Percentiles rank a stretch among this genome's conserved stretches.
Conservation (phyloP, 2,329 filamentous ascomycete species). For the Phyllosticta capitalensis region DNA sequence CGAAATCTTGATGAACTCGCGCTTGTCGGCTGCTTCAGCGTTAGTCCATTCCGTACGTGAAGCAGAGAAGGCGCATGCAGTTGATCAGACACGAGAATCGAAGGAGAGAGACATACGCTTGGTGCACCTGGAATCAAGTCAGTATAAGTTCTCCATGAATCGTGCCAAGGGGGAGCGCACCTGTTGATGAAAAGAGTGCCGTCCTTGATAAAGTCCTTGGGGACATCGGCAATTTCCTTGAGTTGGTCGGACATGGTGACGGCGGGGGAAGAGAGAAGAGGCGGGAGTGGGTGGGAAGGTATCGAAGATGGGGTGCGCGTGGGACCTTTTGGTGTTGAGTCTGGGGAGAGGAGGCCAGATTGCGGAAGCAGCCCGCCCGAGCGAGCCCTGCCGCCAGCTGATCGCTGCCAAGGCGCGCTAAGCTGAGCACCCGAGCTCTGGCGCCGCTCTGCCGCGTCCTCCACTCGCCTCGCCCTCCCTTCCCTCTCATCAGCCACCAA, state of each 20-base stretch:
- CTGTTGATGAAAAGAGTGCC: slow-evolving; percentile 41
- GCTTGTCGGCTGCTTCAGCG: slow-evolving; percentile 20
- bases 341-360: slow-evolving; percentile 10
- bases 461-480: slow-evolving; percentile 7
- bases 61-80: too few species aligned
- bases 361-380: too few species aligned
- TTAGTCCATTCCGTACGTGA: not conserved
- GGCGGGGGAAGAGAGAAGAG: not conserved
- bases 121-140: slow-evolving; percentile 25
- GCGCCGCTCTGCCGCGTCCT: not conserved
- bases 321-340: slow-evolving; percentile 1
- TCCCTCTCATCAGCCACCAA: slow-evolving; percentile 8
- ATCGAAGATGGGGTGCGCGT: not conserved
- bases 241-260: slow-evolving; percentile 55
- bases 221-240: slow-evolving; percentile 56
- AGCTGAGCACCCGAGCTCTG: slow-evolving; percentile 3
- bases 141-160: not conserved
- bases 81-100: too few species aligned
- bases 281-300: not conserved
- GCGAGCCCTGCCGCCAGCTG: not conserved
- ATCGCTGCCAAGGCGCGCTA: slow-evolving; percentile 6
- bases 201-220: slow-evolving; percentile 36
- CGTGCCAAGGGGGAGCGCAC: slow-evolving; percentile 7
- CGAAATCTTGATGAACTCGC: slow-evolving; percentile 23
- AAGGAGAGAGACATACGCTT: slow-evolving; percentile 29